These are phyloP conservation scores for Annulohypoxylon bovei DNA, from an alignment of 495 filamentous ascomycete genomes.

Conservation along the genomic window DNA sequence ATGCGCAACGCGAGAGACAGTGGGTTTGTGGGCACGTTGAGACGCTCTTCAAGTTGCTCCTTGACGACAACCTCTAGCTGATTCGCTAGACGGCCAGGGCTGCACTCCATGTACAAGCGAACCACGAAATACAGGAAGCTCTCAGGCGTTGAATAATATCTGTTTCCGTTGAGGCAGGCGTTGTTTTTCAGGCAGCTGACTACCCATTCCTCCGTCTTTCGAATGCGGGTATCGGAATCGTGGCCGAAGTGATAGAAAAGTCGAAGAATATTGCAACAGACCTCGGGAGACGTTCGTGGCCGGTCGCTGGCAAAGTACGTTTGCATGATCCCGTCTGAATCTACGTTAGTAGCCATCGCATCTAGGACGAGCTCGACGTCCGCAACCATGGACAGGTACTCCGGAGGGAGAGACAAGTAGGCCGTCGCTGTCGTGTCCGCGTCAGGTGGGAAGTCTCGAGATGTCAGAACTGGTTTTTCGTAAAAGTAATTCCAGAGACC, in stretches of 20 bases:
- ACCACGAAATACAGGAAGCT: slow-evolving; percentile 36
- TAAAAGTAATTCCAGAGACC: slow-evolving; percentile 35
- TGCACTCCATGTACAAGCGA: slow-evolving; percentile 25
- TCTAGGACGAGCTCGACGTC: slow-evolving; percentile 28
- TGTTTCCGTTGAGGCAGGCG: slow-evolving; percentile 27
- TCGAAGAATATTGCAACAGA: slow-evolving; percentile 39
- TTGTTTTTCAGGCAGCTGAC: slow-evolving; percentile 21
- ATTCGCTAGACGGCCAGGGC: background rate
- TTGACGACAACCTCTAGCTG: background rate
- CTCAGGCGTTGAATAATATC: slow-evolving; percentile 32
- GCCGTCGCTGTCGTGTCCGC: slow-evolving; percentile 41
- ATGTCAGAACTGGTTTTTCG: slow-evolving; percentile 16
- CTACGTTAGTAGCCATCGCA: slow-evolving; percentile 25
- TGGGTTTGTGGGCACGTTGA: slow-evolving; percentile 10
- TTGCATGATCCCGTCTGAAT: slow-evolving; percentile 36
- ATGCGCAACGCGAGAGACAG: slow-evolving; percentile 23
- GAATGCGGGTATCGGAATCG: slow-evolving; percentile 7
- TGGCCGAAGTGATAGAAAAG: slow-evolving; percentile 36
- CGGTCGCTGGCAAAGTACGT: slow-evolving; percentile 29
- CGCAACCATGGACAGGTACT: slow-evolving; percentile 6
- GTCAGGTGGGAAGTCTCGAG: slow-evolving; percentile 29
- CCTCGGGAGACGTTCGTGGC: slow-evolving; percentile 23
- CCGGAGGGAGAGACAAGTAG: slow-evolving; percentile 34
- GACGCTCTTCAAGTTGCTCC: background rate
- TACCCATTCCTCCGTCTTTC: slow-evolving; percentile 26